Conservation (phyloP, 805 yeast species). For the Metschnikowia proteae region DNA sequence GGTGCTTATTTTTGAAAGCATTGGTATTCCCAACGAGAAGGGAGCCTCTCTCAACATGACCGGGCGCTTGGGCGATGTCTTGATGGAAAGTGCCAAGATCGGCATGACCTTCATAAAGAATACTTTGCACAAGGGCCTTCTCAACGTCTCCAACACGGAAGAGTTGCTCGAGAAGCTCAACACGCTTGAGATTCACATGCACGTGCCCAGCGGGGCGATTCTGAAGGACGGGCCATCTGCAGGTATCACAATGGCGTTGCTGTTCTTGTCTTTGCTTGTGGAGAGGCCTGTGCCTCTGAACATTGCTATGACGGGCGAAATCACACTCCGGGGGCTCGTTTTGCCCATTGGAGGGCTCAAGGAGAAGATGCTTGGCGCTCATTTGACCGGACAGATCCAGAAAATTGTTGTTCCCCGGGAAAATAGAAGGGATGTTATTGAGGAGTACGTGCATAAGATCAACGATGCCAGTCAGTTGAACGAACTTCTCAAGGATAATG, state of each 20-base stretch:
- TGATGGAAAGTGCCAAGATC: constrained; percentile 76
- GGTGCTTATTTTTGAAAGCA: constrained; percentile 72
- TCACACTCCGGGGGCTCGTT: constrained; percentile 72
- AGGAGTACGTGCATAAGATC: constrained; percentile 43
- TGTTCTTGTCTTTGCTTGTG: constrained; percentile 41
- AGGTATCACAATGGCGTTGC: constrained; percentile 48
- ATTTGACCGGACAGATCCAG: constrained; percentile 54
- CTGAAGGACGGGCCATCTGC: constrained; percentile 50
- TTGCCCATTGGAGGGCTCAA: constrained; percentile 80
- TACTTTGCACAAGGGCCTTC: constrained; percentile 36
- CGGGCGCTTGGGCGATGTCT: constrained; percentile 78
- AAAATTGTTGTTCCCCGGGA: constrained; percentile 67
- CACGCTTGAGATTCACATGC: constrained; percentile 53
- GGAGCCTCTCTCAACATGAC: constrained; percentile 54
- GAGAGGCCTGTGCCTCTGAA: constrained; percentile 42
- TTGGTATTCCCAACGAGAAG: constrained; percentile 51
- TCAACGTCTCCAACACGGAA: constrained; percentile 29
- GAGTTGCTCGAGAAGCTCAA: constrained; percentile 43
- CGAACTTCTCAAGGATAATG: constrained; percentile 36
- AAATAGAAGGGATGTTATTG: constrained; percentile 65
- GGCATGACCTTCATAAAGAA: constrained; percentile 71
- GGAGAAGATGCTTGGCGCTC: constrained; percentile 77
- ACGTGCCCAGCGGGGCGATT: constrained; percentile 48
- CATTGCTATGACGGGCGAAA: constrained; percentile 86
- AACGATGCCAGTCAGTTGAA: constrained; percentile 33